These are phyloP conservation scores for Salix dunnii DNA, from an alignment of 345 rosid species.

Conservation along the genomic window DNA sequence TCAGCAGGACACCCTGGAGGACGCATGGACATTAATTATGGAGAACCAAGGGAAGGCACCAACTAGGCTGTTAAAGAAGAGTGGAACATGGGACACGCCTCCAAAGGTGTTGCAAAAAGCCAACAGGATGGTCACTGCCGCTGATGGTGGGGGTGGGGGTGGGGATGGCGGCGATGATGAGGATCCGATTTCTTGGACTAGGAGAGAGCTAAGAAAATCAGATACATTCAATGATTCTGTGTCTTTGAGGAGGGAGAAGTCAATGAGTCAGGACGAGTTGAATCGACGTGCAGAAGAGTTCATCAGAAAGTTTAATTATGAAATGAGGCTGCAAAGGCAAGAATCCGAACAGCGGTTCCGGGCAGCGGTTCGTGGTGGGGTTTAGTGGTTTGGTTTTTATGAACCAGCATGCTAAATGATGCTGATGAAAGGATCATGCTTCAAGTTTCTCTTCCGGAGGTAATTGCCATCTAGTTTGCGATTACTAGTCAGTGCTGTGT, in stretches of 20 bases:
- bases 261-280: constrained; percentile 44
- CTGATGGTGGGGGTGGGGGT: background rate
- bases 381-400: background rate
- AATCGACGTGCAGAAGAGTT: constrained; percentile 44
- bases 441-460: background rate
- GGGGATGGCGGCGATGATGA: background rate
- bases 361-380: constrained; percentile 22
- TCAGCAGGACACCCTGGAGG: constrained; percentile 35
- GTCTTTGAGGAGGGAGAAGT: constrained; percentile 30
- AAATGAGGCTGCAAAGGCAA: constrained; percentile 43
- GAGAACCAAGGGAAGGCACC: constrained; percentile 26
- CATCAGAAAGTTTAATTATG: constrained; percentile 37
- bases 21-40: constrained; percentile 44
- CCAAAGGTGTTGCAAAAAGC: constrained; percentile 9
- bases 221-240: constrained; percentile 37
- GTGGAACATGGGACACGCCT: constrained; percentile 41
- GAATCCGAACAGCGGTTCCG: constrained; percentile 35
- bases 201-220: constrained; percentile 32
- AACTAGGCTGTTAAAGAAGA: constrained; percentile 29
- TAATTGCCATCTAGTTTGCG: background rate
- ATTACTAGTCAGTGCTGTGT: background rate
- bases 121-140: background rate
- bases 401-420: background rate
- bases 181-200: constrained; percentile 19
- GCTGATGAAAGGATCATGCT: background rate